Evolutionary conservation across 352 stramenopile genomes (phyloP).

Genomic region (Globisporangium polare): DNA sequence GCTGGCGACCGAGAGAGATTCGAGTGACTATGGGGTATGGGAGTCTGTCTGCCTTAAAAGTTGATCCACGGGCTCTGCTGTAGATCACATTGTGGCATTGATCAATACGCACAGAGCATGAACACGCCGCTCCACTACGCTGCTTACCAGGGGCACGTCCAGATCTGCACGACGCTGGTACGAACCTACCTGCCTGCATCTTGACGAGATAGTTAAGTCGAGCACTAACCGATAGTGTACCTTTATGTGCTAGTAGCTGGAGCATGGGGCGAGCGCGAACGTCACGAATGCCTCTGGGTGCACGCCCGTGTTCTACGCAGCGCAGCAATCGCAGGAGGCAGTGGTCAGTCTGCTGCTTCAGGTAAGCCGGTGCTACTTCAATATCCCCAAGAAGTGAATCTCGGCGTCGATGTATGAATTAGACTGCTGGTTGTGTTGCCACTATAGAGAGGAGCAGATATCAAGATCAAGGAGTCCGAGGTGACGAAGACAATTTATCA

Average conservation of each 20-base stretch:
- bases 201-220: too few relatives aligned
- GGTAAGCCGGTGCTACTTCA: constrained; percentile 23
- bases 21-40: constrained; percentile 49
- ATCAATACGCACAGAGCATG: constrained; percentile 22
- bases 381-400: neutral
- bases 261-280: constrained; percentile 54
- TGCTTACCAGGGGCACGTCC: constrained; percentile 54
- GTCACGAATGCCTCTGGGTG: constrained; percentile 46
- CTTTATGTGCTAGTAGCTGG: constrained; percentile 19
- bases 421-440: neutral
- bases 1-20: constrained; percentile 36
- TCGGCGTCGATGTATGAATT: neutral
- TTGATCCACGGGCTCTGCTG: neutral
- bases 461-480: constrained; percentile 42
- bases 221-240: neutral
- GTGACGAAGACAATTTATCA: constrained; percentile 11
- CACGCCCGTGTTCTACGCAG: constrained; percentile 67
- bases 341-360: constrained; percentile 53
- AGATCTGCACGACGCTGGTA: constrained; percentile 44
- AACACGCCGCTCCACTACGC: constrained; percentile 77
- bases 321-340: constrained; percentile 43
- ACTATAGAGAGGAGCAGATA: constrained; percentile 47
- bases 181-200: neutral
- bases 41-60: neutral
- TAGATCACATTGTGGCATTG: neutral